Percentiles rank a stretch among this genome's conserved stretches.
phyloP scores from a whole-genome alignment of 2,329 filamentous ascomycete genomes.

The Clonostachys chloroleuca region DNA sequence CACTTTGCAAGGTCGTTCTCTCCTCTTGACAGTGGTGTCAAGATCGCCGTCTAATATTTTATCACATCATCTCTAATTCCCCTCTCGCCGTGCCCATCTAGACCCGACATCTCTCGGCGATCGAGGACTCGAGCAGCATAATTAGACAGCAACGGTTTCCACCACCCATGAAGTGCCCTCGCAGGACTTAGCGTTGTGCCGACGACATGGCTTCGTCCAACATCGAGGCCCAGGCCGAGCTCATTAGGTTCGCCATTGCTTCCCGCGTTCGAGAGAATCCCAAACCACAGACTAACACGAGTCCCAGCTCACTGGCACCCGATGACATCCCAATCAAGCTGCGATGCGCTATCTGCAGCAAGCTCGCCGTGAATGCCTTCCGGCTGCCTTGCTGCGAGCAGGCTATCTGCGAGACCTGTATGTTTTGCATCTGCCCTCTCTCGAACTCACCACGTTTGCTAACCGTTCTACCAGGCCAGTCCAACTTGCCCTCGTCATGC shows the following conservation, averaged over 20 bases:
- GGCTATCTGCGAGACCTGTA: constrained; percentile 87
- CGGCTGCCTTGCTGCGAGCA: constrained; percentile 94
- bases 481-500: constrained; percentile 71
- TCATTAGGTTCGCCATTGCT: constrained; percentile 44
- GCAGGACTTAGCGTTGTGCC: background rate
- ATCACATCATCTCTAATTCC: too few relatives aligned
- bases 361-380: constrained; percentile 84
- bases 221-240: constrained; percentile 49
- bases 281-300: background rate
- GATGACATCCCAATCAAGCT: constrained; percentile 95
- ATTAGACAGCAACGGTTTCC: too few relatives aligned
- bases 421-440: constrained; percentile 19
- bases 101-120: too few relatives aligned
- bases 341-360: constrained; percentile 89
- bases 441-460: background rate
- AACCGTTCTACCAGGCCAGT: constrained; percentile 54
- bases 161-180: background rate
- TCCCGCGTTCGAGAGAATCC: too few relatives aligned
- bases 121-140: too few relatives aligned
- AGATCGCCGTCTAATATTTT: too few relatives aligned
- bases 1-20: too few relatives aligned
- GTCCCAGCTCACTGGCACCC: constrained; percentile 63
- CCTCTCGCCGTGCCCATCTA: too few relatives aligned
- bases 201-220: constrained; percentile 28
- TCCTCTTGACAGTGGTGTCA: too few relatives aligned